Conservation (phyloP, 2,329 filamentous ascomycete genomes). For the Pezicula radicicola region DNA sequence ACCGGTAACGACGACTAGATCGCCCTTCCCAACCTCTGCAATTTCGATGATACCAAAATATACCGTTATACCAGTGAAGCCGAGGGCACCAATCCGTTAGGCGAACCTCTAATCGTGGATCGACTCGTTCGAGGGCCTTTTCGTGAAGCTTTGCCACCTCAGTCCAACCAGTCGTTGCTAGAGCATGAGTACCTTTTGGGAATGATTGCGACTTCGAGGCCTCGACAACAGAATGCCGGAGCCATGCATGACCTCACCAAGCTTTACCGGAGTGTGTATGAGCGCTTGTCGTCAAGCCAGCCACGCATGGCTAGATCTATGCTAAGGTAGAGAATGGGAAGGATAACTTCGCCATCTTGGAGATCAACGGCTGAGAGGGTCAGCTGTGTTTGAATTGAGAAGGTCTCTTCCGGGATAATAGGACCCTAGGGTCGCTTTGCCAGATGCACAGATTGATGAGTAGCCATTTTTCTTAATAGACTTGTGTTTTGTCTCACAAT, state of each 20-base stretch:
- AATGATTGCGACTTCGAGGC: constrained; percentile 54
- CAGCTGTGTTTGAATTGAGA: constrained; percentile 48
- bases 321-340: constrained; percentile 60
- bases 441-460: constrained; percentile 44
- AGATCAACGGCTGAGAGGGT: constrained; percentile 44
- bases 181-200: constrained; percentile 56
- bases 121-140: constrained; percentile 41
- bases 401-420: constrained; percentile 65
- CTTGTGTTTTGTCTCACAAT: no score
- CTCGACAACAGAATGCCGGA: constrained; percentile 56
- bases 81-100: constrained; percentile 57
- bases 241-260: constrained; percentile 68
- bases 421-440: constrained; percentile 58
- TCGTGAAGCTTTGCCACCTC: constrained; percentile 59
- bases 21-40: constrained; percentile 63
- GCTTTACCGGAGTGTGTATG: constrained; percentile 52
- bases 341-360: constrained; percentile 62
- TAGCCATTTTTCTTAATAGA: no score
- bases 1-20: constrained; percentile 74
- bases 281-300: constrained; percentile 57
- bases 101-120: constrained; percentile 37
- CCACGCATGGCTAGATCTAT: constrained; percentile 76
- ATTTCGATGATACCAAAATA: constrained; percentile 73
- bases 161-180: constrained; percentile 58
- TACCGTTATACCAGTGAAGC: constrained; percentile 69